Base-by-base conservation (phyloP, 257 asterid species). In the Thymus mandschuricus region DNA sequence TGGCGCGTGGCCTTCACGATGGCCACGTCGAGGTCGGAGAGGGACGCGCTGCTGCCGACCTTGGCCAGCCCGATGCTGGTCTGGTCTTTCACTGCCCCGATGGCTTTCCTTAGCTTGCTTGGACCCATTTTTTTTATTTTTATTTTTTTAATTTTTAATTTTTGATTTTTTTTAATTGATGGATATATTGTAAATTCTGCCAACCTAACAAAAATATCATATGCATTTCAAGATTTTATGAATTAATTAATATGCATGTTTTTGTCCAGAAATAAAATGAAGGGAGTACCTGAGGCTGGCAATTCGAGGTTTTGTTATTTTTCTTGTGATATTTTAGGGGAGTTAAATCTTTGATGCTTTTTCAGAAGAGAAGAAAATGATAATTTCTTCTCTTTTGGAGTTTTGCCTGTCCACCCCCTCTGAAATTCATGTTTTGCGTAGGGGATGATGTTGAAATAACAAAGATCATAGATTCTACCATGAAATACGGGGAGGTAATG, bases 11-110 rank as follows among this genome's bases (percentile, higher is more conserved):
- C 94, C 81, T 95, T 95, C 1, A 95, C 98, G 49, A 95, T 88
- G 81, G 99, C 98, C 0, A 95, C 92, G 6, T 92, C 98, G 12
- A 95, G 92, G 69, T 92, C 99, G 3, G 99, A 79, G 35, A 95
- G 70, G 66, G 89, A 84, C 40, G 89, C 75, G 78, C 88, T 88
- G 81, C 85, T 78, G 1, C 94, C 89, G 0, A 90, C 95, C 80
- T 92, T 95, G 41, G 99, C 99, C 2, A 95, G 83, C 70, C 99
- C 78, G 57, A 95, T 95, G 89, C 96, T 95, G 4, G 98, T 90
- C 56, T 81, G 86, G 80, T 95, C 99, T 70, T 95, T 95, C 34
- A 95, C 96, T 8, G 97, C 96, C 41, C 96, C 98, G 7, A 92
- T 90, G 75, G 98, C 98, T 66, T 86, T 84, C 43, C 96, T 81